These are phyloP conservation scores for Tuber microsphaerosporum DNA, from an alignment of 495 filamentous ascomycete species.

Conservation along the genomic window DNA sequence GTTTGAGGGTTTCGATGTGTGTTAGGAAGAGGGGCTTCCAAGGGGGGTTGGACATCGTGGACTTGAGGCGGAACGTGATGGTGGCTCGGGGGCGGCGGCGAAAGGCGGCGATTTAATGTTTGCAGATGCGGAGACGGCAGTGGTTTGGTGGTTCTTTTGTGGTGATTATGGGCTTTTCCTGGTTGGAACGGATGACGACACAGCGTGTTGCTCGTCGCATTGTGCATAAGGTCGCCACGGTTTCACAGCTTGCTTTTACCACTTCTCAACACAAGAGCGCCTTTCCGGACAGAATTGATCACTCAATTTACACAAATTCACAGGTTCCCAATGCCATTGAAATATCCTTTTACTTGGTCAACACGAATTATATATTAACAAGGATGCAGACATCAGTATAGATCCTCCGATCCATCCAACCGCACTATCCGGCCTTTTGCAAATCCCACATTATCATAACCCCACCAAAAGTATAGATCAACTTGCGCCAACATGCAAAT, in stretches of 20 bases:
- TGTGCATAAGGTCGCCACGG: not conserved
- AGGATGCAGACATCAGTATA: not conserved
- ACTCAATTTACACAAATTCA: not conserved
- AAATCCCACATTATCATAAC: constrained; percentile 5
- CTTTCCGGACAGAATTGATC: not conserved
- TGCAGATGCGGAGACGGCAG: not conserved
- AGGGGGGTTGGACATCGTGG: constrained; percentile 26
- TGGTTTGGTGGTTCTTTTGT: not conserved
- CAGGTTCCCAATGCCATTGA: not conserved
- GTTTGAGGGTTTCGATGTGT: constrained; percentile 51
- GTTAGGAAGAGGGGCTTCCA: constrained; percentile 55
- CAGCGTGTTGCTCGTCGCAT: not conserved
- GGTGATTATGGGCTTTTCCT: not conserved
- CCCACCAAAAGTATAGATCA: constrained; percentile 10
- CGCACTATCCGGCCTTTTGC: not conserved
- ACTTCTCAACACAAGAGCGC: not conserved
- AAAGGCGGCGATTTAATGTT: not conserved
- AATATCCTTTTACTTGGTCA: not conserved
- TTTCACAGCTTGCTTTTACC: not conserved
- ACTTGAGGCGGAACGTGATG: constrained; percentile 41
- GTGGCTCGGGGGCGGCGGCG: not conserved
- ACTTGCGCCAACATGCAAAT: not conserved
- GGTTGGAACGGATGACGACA: constrained; percentile 10
- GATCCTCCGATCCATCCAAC: not conserved
- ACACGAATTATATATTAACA: constrained; percentile 1